Evolutionary conservation across 2,329 filamentous ascomycete genomes (phyloP).

Genomic region (Emmonsiellopsis sp.): DNA sequence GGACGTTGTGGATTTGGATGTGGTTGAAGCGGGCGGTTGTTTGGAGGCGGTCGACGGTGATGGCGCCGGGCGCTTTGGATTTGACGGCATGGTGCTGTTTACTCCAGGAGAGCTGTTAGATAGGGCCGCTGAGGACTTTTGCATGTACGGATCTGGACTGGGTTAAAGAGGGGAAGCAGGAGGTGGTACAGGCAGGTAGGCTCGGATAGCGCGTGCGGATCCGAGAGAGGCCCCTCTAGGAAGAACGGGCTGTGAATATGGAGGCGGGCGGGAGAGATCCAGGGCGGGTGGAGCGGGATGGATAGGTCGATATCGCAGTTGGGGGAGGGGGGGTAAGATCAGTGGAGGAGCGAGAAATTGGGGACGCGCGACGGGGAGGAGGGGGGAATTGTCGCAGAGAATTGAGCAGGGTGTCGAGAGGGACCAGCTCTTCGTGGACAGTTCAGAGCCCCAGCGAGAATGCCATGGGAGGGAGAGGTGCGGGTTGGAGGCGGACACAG

Average conservation of each 20-base stretch:
- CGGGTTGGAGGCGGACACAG: not conserved
- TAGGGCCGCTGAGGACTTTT: not conserved
- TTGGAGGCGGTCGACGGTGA: constrained; percentile 7
- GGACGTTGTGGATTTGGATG: constrained; percentile 6
- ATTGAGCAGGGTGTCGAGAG: not conserved
- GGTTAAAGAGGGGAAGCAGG: not conserved
- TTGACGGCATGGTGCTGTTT: constrained; percentile 11
- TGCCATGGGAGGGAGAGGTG: not conserved
- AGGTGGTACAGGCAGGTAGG: not conserved
- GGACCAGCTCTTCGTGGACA: not conserved
- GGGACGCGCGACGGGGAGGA: constrained; percentile 10
- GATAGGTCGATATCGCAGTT: constrained; percentile 3
- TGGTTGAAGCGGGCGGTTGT: constrained; percentile 2
- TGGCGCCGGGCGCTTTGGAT: constrained; percentile 12
- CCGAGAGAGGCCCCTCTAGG: not conserved
- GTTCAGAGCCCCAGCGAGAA: not conserved
- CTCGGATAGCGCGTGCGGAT: not conserved
- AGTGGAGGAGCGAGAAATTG: constrained; percentile 15
- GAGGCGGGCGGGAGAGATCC: not conserved
- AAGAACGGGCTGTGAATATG: not conserved
- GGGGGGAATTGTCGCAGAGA: constrained; percentile 4
- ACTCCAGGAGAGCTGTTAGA: not conserved
- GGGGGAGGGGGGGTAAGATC: constrained; percentile 13
- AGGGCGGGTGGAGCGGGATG: not conserved
- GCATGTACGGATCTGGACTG: not conserved